Base-by-base conservation (phyloP, 108 stramenopile species). In the Cyclostephanos tholiformis region DNA sequence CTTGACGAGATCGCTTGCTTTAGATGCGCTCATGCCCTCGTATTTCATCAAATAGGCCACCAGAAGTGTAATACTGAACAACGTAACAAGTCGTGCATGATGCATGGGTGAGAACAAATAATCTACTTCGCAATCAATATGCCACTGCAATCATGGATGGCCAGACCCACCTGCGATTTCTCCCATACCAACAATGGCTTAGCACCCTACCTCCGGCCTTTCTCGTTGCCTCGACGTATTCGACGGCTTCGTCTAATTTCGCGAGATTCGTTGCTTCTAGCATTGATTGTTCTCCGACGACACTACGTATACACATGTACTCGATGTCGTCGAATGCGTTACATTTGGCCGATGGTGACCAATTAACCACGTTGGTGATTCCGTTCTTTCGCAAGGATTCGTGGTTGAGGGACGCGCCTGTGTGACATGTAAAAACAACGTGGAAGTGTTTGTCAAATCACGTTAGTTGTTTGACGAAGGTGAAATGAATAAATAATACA, bases 41-140 rank as follows among this genome's bases (percentile, higher is more conserved):
- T 70, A 71, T 61, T 70, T 77, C 76, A 77, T 77, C 51, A 77
- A 26, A 70, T 77, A 77, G 2, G 76, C 76, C 9, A 70, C 70
- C 14, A 77, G 29, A 14, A 63, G 29, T 4, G 76, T 64, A 29
- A 77, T 69, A 35, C 76, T 77, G 56, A 6, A 29, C 9, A 41
- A 10, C 41, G 12, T 10, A 9, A 41, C 4, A 10, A 5, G 41
- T 26, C 11, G 23, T 9, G 23, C n/a, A 57, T 2, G 27, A 0
- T 11, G 27, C 13, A 23, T 19, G 22, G 52, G 23, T 20, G 1
- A 20, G 52, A 52, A 19, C 6, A 6, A 52, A 5, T 17, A 29
- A 57, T 57, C 2, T 4, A 29, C 12, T 1, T 12, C 41, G 12
- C 12, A 41, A 12, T 12, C 41, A 41, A 41, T 5, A 9, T 41